phyloP scores from a whole-genome alignment of 2,329 filamentous ascomycete species.

The Venturiaceae sp. region DNA sequence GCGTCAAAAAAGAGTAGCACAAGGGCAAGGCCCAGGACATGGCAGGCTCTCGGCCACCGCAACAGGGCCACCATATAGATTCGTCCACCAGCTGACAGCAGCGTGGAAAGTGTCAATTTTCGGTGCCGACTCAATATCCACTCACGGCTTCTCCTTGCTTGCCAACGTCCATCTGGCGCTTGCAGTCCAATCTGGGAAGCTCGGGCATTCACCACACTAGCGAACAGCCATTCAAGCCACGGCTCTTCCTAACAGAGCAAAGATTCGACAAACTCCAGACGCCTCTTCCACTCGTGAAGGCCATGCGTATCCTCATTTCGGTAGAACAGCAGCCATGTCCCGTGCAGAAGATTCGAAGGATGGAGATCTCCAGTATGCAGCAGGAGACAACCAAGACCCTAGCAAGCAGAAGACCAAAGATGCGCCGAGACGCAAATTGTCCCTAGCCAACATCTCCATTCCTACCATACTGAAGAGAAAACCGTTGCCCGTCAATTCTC shows the following conservation, averaged over 20 bases:
- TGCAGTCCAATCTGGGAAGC: too few species aligned
- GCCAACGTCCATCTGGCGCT: background rate
- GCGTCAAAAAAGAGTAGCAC: background rate
- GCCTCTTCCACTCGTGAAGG: background rate
- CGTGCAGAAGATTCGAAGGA: background rate
- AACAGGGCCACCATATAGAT: background rate
- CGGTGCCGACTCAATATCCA: background rate
- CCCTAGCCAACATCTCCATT: constrained; percentile 29
- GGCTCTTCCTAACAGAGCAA: background rate
- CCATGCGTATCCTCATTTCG: constrained; percentile 3
- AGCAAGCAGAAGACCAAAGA: background rate
- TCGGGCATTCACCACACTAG: background rate
- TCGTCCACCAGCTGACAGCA: background rate
- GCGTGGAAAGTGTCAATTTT: background rate
- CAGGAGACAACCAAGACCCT: too few species aligned
- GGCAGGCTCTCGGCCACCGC: background rate
- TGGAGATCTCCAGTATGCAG: background rate
- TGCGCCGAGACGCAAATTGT: constrained; percentile 6
- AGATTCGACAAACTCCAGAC: background rate
- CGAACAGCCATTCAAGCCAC: background rate
- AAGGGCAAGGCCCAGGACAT: background rate
- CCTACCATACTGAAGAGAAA: constrained; percentile 36
- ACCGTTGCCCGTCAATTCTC: constrained; percentile 41
- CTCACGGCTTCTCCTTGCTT: background rate
- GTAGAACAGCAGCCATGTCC: background rate